Evolutionary conservation across 2,329 filamentous ascomycete species (phyloP), one percentile per base, ranked within the genome.

Genomic region (Diaporthe destruens): DNA sequence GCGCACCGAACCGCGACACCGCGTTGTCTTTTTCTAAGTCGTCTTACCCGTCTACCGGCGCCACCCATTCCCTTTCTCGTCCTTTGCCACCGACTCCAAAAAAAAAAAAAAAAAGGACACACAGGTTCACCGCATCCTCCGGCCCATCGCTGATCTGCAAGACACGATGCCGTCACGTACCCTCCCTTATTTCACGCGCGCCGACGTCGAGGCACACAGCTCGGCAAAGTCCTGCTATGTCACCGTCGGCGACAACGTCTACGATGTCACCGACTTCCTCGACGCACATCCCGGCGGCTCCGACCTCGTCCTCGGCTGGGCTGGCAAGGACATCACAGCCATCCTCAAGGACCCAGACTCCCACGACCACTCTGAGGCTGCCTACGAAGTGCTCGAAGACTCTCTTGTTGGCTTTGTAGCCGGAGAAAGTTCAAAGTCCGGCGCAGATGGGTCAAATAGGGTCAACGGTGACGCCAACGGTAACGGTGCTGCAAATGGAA

Each of bases 321-420:
- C 89, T 42, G 96, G 96, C 76, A 94, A 94, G 82, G 96, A 99
- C 82, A 87, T 98, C 72, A 88, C 89, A 75, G 87, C 91, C 4
- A 97, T 98, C 73, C 86, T 99, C 83, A 91, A 93, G 80, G 95
- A 99, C 79, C 87, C 91, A 74, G 84, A 89, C 55, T 98, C 95
- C 44, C 96, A 99, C 80, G 84, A 87, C 55, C 96, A 99, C 82
- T 94, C 93, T 61, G 95, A 98, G 74, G 88, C 95, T 2, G 96
- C 96, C n/a, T 99, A 98, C 83, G 96, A 98, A 78, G 93, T 98
- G 18, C 87, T 99, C 34, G 94, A 97, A 57, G 96, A 98, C 53
- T 92, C 90, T 57, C 87, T 96, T 20, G 87, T 98, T 74, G 96
- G 94, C 20, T 97, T 97, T 79, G 85, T 98, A 44, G 87, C 88